These are phyloP conservation scores for Ceratocystis cacaofunesta DNA, from an alignment of 2,329 filamentous ascomycete species.

Conservation along the genomic window DNA sequence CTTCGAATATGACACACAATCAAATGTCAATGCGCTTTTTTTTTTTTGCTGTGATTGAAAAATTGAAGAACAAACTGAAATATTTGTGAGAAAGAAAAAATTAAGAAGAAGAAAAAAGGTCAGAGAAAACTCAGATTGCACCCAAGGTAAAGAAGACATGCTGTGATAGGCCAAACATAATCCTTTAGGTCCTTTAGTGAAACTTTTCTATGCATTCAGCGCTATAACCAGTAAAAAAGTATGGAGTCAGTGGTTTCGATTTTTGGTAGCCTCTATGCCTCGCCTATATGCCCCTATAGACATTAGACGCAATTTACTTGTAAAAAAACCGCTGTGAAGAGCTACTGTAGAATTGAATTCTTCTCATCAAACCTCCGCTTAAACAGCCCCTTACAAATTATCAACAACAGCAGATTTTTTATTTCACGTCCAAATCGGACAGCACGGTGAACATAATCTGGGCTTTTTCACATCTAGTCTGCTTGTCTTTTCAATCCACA, in stretches of 20 bases:
- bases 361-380: too few species aligned
- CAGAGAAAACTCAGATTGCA: not conserved
- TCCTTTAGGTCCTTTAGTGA: not conserved
- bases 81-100: not conserved
- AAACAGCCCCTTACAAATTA: too few species aligned
- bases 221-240: not conserved
- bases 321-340: too few species aligned
- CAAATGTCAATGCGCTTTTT: slow-evolving; percentile 2
- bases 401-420: too few species aligned
- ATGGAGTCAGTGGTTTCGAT: not conserved
- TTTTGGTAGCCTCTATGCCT: not conserved
- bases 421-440: too few species aligned
- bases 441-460: too few species aligned
- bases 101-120: not conserved
- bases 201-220: not conserved
- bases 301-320: too few species aligned
- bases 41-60: not conserved
- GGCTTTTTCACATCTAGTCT: too few species aligned
- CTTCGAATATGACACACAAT: not conserved
- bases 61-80: not conserved
- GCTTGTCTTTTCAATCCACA: too few species aligned
- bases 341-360: too few species aligned
- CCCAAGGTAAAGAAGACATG: not conserved
- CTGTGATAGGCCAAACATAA: not conserved
- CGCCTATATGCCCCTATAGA: too few species aligned